Conservation (phyloP, 495 filamentous ascomycete genomes). For the Aspergillus sclerotioniger region DNA sequence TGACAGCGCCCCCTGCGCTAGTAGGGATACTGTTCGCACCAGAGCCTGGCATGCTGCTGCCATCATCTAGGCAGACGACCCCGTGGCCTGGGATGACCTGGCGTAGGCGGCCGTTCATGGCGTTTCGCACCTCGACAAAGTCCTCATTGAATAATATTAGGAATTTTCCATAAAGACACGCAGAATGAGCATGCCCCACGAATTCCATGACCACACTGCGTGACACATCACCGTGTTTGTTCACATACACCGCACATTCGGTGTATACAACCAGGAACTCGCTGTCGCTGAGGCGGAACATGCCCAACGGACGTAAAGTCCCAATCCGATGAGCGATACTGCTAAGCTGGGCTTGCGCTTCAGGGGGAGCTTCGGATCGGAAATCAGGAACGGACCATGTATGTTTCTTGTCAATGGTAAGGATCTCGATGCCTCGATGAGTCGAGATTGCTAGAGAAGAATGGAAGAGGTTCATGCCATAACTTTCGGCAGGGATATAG, state of each 20-base stretch:
- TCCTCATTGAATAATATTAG: constrained; percentile 83
- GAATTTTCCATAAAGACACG: constrained; percentile 73
- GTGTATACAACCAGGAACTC: constrained; percentile 95
- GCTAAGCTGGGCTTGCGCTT: constrained; percentile 63
- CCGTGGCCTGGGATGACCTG: constrained; percentile 93
- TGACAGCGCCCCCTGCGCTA: constrained; percentile 24
- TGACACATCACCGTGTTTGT: constrained; percentile 94
- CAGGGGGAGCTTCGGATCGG: constrained; percentile 41
- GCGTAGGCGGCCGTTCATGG: constrained; percentile 87
- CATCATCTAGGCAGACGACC: constrained; percentile 86
- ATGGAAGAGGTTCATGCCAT: constrained; percentile 93
- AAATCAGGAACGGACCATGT: constrained; percentile 88
- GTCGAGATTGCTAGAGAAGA: constrained; percentile 88
- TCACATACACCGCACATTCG: constrained; percentile 94
- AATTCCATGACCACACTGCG: constrained; percentile 96
- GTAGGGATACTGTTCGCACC: constrained; percentile 33
- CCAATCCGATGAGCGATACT: constrained; percentile 78
- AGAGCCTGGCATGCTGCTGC: constrained; percentile 49
- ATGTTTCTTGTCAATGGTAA: constrained; percentile 94
- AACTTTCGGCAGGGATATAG: constrained; percentile 96
- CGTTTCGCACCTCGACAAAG: constrained; percentile 95
- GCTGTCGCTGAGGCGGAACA: constrained; percentile 91
- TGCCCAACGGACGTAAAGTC: constrained; percentile 81
- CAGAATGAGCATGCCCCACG: constrained; percentile 82
- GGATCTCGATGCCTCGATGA: constrained; percentile 87